Evolutionary conservation across 2,329 filamentous ascomycete species (phyloP).

Genomic region (Apiospora rasikravindrae): DNA sequence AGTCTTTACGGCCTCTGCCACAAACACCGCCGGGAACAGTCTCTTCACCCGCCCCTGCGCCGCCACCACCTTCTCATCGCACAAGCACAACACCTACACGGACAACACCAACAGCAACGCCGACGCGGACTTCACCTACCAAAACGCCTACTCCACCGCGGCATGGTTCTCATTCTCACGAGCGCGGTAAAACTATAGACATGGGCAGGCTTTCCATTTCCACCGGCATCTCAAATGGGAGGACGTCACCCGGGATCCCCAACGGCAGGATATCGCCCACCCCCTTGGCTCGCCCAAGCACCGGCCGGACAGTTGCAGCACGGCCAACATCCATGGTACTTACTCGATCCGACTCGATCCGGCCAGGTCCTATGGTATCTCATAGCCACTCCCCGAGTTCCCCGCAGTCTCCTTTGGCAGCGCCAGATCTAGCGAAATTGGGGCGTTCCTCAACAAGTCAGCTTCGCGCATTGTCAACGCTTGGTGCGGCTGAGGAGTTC

Average conservation of each 20-base stretch:
- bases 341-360: conserved; percentile 60
- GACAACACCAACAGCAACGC: conserved; percentile 38
- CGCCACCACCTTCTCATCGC: conserved; percentile 32
- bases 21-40: neutral
- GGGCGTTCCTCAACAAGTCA: conserved; percentile 90
- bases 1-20: conserved; percentile 73
- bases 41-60: neutral
- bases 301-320: conserved; percentile 41
- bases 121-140: conserved; percentile 39
- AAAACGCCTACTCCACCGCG: conserved; percentile 43
- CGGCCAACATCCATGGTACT: conserved; percentile 68
- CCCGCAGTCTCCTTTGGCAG: conserved; percentile 28
- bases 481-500: conserved; percentile 80
- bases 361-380: conserved; percentile 35
- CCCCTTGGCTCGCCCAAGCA: conserved; percentile 29
- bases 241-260: conserved; percentile 46
- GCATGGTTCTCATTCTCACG: conserved; percentile 47
- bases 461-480: conserved; percentile 82
- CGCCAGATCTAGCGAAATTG: conserved; percentile 79
- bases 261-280: conserved; percentile 44
- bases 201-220: conserved; percentile 57
- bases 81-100: conserved; percentile 33
- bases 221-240: conserved; percentile 44
- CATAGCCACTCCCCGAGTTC: neutral
- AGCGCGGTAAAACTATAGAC: conserved; percentile 70